Conservation (phyloP, 495 filamentous ascomycete genomes). For the Tuber borchii region DNA sequence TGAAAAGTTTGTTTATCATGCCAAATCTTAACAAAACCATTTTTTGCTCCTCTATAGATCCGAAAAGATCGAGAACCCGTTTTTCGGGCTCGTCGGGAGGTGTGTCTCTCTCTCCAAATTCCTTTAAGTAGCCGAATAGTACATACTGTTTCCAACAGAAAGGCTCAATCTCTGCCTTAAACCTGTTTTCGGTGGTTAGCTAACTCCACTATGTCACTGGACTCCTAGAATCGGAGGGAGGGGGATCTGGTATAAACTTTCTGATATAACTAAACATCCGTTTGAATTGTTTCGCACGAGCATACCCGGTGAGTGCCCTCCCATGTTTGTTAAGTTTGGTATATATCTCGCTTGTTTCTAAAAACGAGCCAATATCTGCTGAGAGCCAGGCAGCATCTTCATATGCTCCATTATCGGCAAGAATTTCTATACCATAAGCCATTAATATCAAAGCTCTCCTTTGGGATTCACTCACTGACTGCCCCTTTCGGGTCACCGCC, state of each 20-base stretch:
- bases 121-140: too few relatives aligned
- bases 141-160: neutral
- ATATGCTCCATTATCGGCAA: too few relatives aligned
- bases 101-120: too few relatives aligned
- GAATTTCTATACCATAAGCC: too few relatives aligned
- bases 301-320: slow-evolving; percentile 12
- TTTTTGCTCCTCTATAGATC: slow-evolving; percentile 16
- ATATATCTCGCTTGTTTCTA: too few relatives aligned
- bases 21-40: neutral
- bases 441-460: neutral
- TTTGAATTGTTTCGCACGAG: slow-evolving; percentile 5
- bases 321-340: slow-evolving; percentile 16
- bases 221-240: neutral
- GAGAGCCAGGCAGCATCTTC: too few relatives aligned
- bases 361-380: too few relatives aligned
- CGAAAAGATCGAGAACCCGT: too few relatives aligned
- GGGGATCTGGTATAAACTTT: neutral
- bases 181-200: slow-evolving; percentile 7
- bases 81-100: too few relatives aligned
- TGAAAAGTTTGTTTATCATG: slow-evolving; percentile 23
- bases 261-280: slow-evolving; percentile 12
- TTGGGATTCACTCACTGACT: neutral
- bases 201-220: neutral
- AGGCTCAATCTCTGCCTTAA: slow-evolving; percentile 8
- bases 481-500: too few relatives aligned